A percentile compares a stretch with the other conserved stretches of the same genome.
Evolutionary conservation across 164 flowering plant genomes (phyloP).

Genomic region (Vitis labrusca): DNA sequence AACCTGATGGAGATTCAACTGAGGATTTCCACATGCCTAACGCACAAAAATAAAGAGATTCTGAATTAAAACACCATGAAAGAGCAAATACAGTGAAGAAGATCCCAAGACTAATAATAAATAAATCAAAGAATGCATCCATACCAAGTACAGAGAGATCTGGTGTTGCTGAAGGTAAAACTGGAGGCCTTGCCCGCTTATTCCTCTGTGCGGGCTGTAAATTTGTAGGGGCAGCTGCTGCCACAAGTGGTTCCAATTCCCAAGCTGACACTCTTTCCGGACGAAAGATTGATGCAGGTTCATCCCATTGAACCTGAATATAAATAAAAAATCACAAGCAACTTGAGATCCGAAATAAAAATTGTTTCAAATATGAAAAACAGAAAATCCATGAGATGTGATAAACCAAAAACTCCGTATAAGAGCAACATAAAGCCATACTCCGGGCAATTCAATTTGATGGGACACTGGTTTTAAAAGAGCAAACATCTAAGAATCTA

Average conservation of each 20-base stretch:
- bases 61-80: background rate
- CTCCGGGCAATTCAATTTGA: too few species aligned
- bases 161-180: constrained; percentile 49
- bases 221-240: constrained; percentile 46
- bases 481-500: too few species aligned
- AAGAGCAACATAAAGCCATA: too few species aligned
- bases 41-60: background rate
- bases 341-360: background rate
- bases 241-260: constrained; percentile 86
- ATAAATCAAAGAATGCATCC: background rate
- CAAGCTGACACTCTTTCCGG: constrained; percentile 94
- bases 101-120: background rate
- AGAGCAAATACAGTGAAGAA: background rate
- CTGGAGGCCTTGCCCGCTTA: constrained; percentile 76
- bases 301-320: constrained; percentile 95
- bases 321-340: background rate
- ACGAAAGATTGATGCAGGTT: constrained; percentile 75
- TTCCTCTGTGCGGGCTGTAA: constrained; percentile 63
- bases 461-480: too few species aligned
- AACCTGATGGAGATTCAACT: constrained; percentile 43
- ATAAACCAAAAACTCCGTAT: too few species aligned
- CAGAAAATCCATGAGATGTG: background rate
- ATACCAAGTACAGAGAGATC: constrained; percentile 59
- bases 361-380: background rate
- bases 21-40: constrained; percentile 71